Base-by-base conservation (phyloP, 768 basidiomycete genomes). In the Ramaria sp. region DNA sequence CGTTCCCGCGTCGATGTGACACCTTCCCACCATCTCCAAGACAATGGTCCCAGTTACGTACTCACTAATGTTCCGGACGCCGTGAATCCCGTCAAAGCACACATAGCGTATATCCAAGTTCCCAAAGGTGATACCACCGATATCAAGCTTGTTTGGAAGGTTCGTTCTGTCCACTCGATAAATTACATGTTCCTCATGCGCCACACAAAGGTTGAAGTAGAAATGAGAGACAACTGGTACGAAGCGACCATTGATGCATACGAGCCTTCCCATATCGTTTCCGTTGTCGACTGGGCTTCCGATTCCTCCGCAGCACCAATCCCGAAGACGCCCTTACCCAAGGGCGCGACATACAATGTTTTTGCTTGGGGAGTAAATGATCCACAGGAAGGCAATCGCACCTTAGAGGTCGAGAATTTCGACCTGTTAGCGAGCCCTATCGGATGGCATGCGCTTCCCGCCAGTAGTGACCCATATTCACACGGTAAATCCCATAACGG, bases 151-250 rank as follows among this genome's bases (percentile, higher is more conserved):
- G 91, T 91, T 4, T 97, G 88, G 89, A 86, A 83, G 77, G 82
- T 82, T 37, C 37, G 27, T 12, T 19, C 11, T 11, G 0, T 3
- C 10, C 3, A 7, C 27, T 5, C 22, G 11, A 30, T 4, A 4
- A 2, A n/a, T 49, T 17, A 3, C 48, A 10, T 17, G 12, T 15
- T 15, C 12, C 17, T 49, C n/a, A 19, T 12, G 51, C 59, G 13
- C 15, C 9, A n/a, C 54, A 41, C 41, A 3, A 43, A 86, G 83
- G 87, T 93, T 64, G 91, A 93, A 66, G 86, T 95, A 46, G 88
- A 92, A 76, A 91, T 95, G 87, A 66, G 84, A 65, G 84, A 96
- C 71, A 97, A 93, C 71, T 95, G 91, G 91, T 98, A 98, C 63
- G 92, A 97, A 69, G 81, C 91, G 3, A 78, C 89, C 20, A 84